Evolutionary conservation across 2,329 filamentous ascomycete species (phyloP).

Genomic region (Diaporthe sp.): DNA sequence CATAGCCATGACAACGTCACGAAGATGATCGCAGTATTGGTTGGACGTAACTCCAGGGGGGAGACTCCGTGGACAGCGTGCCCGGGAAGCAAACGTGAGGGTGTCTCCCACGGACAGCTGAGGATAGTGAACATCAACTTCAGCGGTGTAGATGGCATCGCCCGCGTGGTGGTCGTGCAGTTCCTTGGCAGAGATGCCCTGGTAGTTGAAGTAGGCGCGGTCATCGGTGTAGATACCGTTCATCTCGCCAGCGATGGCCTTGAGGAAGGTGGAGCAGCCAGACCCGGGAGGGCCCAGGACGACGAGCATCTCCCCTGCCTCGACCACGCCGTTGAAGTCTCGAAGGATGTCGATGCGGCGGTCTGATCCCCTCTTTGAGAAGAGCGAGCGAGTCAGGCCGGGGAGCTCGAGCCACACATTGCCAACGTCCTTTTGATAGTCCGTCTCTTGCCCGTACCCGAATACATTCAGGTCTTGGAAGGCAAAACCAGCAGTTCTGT

Average conservation of each 20-base stretch:
- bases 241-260: constrained; percentile 86
- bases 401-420: constrained; percentile 51
- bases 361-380: constrained; percentile 14
- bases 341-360: constrained; percentile 74
- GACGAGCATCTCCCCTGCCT: constrained; percentile 82
- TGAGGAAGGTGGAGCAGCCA: constrained; percentile 89
- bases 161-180: constrained; percentile 86
- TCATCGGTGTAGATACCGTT: constrained; percentile 83
- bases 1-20: constrained; percentile 82
- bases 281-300: constrained; percentile 79
- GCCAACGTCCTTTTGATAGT: constrained; percentile 61
- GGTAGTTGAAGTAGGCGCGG: constrained; percentile 83
- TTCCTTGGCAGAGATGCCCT: constrained; percentile 78
- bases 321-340: constrained; percentile 76
- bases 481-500: constrained; percentile 52
- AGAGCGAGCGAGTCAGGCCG: constrained; percentile 25
- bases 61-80: constrained; percentile 73
- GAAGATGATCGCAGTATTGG: constrained; percentile 72
- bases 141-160: constrained; percentile 89
- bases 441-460: constrained; percentile 62
- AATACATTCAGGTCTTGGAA: constrained; percentile 63
- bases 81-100: constrained; percentile 81
- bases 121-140: constrained; percentile 87
- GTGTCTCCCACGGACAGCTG: constrained; percentile 84
- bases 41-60: constrained; percentile 69